Evolutionary conservation across 169 alveolate genomes (phyloP).

Genomic region (Plasmodium relictum): DNA sequence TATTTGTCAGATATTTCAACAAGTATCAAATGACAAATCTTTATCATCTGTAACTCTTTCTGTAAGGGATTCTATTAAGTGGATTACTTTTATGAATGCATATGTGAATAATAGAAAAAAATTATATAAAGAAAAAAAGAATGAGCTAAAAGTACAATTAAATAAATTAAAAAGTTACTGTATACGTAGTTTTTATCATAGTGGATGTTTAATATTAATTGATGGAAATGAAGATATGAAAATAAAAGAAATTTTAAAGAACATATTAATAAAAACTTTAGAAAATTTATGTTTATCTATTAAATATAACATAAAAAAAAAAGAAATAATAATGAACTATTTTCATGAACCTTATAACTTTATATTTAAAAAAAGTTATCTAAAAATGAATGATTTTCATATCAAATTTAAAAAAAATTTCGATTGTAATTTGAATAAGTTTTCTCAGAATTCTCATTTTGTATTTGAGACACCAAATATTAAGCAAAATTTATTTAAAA

Average conservation of each 20-base stretch:
- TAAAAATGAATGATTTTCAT: slow-evolving; percentile 42
- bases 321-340: not conserved
- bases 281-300: slow-evolving; percentile 13
- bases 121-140: not conserved
- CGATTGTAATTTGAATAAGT: not conserved
- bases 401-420: slow-evolving; percentile 39
- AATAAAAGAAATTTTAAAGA: slow-evolving; percentile 20
- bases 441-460: slow-evolving; percentile 73
- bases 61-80: slow-evolving; percentile 46
- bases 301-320: slow-evolving; percentile 4
- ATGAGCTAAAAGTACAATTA: not conserved
- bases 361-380: slow-evolving; percentile 8
- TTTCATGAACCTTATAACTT: slow-evolving; percentile 18
- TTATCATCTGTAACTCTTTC: slow-evolving; percentile 6
- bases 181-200: slow-evolving; percentile 42
- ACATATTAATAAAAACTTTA: slow-evolving; percentile 17
- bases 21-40: slow-evolving; percentile 25
- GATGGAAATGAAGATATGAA: slow-evolving; percentile 63
- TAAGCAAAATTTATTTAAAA: slow-evolving; percentile 91
- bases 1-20: slow-evolving; percentile 50
- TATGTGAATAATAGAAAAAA: slow-evolving; percentile 14
- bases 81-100: slow-evolving; percentile 52
- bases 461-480: slow-evolving; percentile 93
- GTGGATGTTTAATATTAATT: slow-evolving; percentile 65
- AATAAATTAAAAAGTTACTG: slow-evolving; percentile 19